Percentiles rank a stretch among this genome's conserved stretches.
Conservation (phyloP, 306 rosid genomes). For the Geum urbanum region DNA sequence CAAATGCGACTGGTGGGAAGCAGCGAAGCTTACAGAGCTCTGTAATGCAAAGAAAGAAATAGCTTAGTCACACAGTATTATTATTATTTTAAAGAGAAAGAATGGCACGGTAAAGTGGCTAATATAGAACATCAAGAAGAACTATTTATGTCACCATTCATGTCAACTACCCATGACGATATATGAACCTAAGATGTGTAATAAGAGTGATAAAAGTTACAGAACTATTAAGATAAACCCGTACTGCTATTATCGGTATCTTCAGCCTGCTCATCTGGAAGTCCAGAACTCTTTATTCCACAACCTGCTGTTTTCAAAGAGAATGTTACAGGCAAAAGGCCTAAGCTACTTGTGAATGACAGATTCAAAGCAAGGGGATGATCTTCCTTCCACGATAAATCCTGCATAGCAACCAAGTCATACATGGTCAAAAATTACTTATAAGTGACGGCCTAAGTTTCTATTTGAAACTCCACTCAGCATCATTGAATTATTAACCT, state of each 20-base stretch:
- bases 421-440: constrained; percentile 18
- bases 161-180: not conserved
- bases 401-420: constrained; percentile 48
- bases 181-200: constrained; percentile 16
- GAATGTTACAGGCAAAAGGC: constrained; percentile 83
- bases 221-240: constrained; percentile 22
- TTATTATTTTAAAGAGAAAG: too few relatives aligned
- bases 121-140: not conserved
- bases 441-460: constrained; percentile 5
- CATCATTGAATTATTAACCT: constrained; percentile 52
- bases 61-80: constrained; percentile 24
- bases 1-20: constrained; percentile 94
- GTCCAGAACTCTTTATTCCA: constrained; percentile 75
- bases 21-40: constrained; percentile 93
- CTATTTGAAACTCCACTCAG: constrained; percentile 10
- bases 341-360: constrained; percentile 76
- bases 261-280: constrained; percentile 74
- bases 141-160: not conserved
- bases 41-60: constrained; percentile 38
- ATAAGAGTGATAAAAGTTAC: constrained; percentile 9
- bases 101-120: too few relatives aligned
- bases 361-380: constrained; percentile 82
- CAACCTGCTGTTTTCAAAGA: constrained; percentile 76
- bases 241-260: constrained; percentile 70
- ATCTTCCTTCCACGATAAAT: constrained; percentile 68